Conservation (phyloP, 495 filamentous ascomycete species). For the Xylaria palmicola region DNA sequence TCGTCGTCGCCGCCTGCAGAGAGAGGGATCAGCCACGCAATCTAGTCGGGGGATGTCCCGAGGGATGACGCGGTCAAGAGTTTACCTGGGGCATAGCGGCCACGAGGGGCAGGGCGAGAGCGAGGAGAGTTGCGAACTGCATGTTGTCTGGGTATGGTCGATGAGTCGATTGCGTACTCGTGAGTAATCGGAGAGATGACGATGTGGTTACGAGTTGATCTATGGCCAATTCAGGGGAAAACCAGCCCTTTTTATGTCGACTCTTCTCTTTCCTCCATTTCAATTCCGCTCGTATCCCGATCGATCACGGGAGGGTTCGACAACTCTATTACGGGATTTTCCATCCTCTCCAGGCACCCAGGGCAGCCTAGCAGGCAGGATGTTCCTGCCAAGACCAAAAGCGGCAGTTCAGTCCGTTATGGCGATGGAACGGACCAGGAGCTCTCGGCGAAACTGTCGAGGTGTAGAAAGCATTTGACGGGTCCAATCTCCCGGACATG, state of each 20-base stretch:
- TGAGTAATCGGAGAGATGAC: not conserved
- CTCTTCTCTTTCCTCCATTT: not conserved
- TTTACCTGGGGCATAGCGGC: conserved; percentile 6
- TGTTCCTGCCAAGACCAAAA: conserved; percentile 2
- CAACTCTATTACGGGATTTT: not conserved
- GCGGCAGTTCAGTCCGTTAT: not conserved
- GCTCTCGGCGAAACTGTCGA: not conserved
- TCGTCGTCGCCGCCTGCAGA: not conserved
- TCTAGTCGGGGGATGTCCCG: not conserved
- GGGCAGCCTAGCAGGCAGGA: not conserved
- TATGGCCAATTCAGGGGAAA: not conserved
- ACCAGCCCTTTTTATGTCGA: not conserved
- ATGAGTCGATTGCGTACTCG: not conserved
- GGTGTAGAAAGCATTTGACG: not conserved
- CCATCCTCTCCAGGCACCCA: not conserved
- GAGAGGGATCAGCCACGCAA: not conserved
- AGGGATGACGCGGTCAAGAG: not conserved
- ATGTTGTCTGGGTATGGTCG: not conserved
- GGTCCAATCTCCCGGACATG: not conserved
- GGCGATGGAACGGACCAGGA: not conserved
- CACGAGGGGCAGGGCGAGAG: conserved; percentile 3
- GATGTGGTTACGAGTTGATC: not conserved
- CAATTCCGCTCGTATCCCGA: not conserved
- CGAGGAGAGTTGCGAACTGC: conserved; percentile 10
- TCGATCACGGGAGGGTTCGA: not conserved